Evolutionary conservation across 2,329 filamentous ascomycete genomes (phyloP).

Genomic region (Calonectria honghensis): DNA sequence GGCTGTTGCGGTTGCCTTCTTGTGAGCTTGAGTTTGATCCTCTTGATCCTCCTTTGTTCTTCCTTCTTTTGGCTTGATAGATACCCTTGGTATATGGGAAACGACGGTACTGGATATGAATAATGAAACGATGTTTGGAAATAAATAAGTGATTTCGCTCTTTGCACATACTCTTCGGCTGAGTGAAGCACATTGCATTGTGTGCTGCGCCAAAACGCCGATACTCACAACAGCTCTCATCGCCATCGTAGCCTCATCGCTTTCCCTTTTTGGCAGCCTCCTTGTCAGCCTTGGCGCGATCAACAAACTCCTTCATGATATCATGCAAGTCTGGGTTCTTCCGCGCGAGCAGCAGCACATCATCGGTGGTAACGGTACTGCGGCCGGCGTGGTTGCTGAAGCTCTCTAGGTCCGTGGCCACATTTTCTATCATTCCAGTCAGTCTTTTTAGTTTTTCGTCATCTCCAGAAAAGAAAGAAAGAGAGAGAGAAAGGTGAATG

Average conservation of each 20-base stretch:
- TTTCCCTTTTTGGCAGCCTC: slow-evolving; percentile 56
- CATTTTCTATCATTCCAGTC: slow-evolving; percentile 66
- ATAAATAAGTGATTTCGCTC: not conserved
- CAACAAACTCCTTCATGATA: slow-evolving; percentile 82
- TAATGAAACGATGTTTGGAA: not conserved
- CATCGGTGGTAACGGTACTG: slow-evolving; percentile 86
- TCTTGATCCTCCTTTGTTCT: not conserved
- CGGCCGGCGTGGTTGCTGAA: slow-evolving; percentile 86
- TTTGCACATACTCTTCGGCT: not conserved
- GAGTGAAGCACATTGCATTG: not conserved
- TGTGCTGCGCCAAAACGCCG: slow-evolving; percentile 43
- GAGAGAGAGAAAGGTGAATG: not conserved
- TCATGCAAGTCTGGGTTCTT: slow-evolving; percentile 89
- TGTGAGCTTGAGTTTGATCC: not conserved
- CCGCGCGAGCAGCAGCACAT: slow-evolving; percentile 90
- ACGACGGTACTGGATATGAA: not conserved
- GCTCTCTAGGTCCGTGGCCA: slow-evolving; percentile 74
- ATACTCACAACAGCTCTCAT: slow-evolving; percentile 17
- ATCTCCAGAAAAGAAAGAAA: not conserved
- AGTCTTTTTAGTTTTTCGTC: slow-evolving; percentile 13
- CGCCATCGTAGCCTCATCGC: slow-evolving; percentile 34
- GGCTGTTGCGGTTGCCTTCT: not conserved
- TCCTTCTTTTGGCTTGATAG: not conserved
- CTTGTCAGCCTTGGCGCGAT: slow-evolving; percentile 72
- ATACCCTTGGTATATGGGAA: not conserved